phyloP scores from a whole-genome alignment of 1,284 basidiomycete species.

The Austroboletus novae-zelandiae region DNA sequence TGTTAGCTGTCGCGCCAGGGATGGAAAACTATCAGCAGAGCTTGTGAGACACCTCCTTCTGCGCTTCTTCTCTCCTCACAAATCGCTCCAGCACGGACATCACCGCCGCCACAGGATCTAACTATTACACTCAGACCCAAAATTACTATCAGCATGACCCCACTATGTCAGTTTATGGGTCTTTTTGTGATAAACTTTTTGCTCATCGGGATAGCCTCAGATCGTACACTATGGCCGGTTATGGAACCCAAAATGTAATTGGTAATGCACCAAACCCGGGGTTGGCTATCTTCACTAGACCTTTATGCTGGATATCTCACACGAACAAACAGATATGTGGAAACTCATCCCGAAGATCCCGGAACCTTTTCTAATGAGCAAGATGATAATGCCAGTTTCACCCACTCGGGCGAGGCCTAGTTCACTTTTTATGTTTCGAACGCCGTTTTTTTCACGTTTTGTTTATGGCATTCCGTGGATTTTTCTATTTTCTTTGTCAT shows the following conservation, averaged over 20 bases:
- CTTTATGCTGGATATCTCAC: slow-evolving; percentile 16
- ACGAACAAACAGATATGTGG: slow-evolving; percentile 13
- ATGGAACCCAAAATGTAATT: neutral
- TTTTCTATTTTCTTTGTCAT: slow-evolving; percentile 1
- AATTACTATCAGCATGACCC: slow-evolving; percentile 8
- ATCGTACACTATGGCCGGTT: slow-evolving; percentile 8
- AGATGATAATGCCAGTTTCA: neutral
- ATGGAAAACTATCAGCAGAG: slow-evolving; percentile 8
- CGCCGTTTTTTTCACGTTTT: neutral
- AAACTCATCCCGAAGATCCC: neutral
- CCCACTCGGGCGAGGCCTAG: slow-evolving; percentile 12
- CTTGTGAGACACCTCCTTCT: slow-evolving; percentile 14
- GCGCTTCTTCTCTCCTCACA: neutral
- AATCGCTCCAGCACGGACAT: slow-evolving; percentile 8
- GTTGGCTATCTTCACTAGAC: slow-evolving; percentile 15
- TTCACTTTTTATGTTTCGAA: neutral
- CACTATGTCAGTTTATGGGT: slow-evolving; percentile 12
- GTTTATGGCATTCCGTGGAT: slow-evolving; percentile 4
- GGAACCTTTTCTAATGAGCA: slow-evolving; percentile 1
- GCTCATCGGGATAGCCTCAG: slow-evolving; percentile 10
- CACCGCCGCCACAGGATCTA: neutral
- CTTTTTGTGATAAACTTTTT: neutral
- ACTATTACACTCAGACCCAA: slow-evolving; percentile 7
- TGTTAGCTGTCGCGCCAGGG: neutral
- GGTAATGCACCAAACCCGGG: slow-evolving; percentile 8